Base-by-base conservation (phyloP, 2,329 filamentous ascomycete species). In the Leptosphaerulina australis region DNA sequence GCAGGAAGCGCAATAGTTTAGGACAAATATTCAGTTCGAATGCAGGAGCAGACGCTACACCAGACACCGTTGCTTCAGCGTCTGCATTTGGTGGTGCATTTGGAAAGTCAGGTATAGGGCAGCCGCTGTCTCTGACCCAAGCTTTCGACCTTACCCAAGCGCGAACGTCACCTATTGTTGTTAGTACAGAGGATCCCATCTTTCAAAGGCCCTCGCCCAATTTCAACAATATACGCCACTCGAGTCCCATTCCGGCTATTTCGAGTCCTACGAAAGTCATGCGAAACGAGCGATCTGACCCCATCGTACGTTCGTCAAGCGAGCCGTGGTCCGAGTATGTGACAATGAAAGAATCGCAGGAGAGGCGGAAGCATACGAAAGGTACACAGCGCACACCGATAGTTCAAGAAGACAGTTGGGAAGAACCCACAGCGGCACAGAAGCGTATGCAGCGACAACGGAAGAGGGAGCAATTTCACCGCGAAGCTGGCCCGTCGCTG, bases 131-230 rank as follows among this genome's bases (percentile, higher is more conserved):
- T 26, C 67, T 76, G 20, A 78, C 76, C 6, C 77, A 80, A 49
- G 64, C 74, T 10, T 79, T 78, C 58, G 68, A 74, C 39, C 71
- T 74, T 20, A 79, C 76, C 1, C 77, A 78, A 53, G 74, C 72
- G 17, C 68, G 67, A 14, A 78, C 77, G 0, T 79, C 77, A 18
- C 76, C 77, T 14, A 56, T 69, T 3, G 58, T 67, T 14, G 72
- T 72, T 46, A 64, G 53, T 2, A 66, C 60, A n/a, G 78, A 77
- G 12, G 77, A 79, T 54, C 69, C 74, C 1, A 61, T 78, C 14
- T 70, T 75, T 44, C 72, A 74, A 26, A 73, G 77, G 15, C 77
- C 77, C 2, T 79, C 76, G 14, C 77, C 77, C 5, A 76, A 77
- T 44, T 68, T 76, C 43, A 56, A 64, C 29, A 54, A 63, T 37